Base-by-base conservation (phyloP, 257 asterid genomes). In the Dorcoceras hygrometricum region DNA sequence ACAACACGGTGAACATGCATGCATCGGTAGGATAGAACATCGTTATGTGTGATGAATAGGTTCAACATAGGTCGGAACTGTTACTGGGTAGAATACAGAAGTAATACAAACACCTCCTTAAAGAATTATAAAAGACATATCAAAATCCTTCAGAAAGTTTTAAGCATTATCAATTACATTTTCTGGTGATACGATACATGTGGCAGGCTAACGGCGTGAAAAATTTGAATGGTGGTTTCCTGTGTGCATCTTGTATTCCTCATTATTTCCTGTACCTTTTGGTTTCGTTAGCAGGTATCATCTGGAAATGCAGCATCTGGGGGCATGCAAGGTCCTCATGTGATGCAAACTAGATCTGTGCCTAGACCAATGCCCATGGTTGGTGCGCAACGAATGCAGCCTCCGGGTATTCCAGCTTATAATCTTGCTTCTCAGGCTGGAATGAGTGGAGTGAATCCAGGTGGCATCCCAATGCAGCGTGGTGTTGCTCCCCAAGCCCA, bases 401-500 rank as follows among this genome's bases (percentile, higher is more conserved):
- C 95, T 68, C 89, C 86, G 14, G 96, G 96, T 28, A 83, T 92
- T 77, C 75, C 95, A 54, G 86, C 90, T 54, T 93, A 93, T 79
- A 88, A 80, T 81, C 79, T 87, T 69, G 68, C 91, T 75, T 83
- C 97, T 68, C 98, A 90, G 77, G 84, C 91, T 36, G 96, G 98
- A 61, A 91, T 85, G 89, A 85, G 89, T 32, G 91, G 86, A 65
- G 84, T 86, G 75, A 89, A 86, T 75, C 90, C 96, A 9, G 91
- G 90, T 39, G 83, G 80, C 79, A 86, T 93, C 23, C 93, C 97
- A 7, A 81, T 87, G 94, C 96, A 84, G 82, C 81, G 98, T 11
- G 98, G 96, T 76, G 97, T 80, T 72, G 74, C 91, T 67, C 73
- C 83, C 71, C 98, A 85, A 81, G 85, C 87, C 67, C 95, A 91